Conservation (phyloP, 768 basidiomycete genomes). For the Kwoniella botswanensis region DNA sequence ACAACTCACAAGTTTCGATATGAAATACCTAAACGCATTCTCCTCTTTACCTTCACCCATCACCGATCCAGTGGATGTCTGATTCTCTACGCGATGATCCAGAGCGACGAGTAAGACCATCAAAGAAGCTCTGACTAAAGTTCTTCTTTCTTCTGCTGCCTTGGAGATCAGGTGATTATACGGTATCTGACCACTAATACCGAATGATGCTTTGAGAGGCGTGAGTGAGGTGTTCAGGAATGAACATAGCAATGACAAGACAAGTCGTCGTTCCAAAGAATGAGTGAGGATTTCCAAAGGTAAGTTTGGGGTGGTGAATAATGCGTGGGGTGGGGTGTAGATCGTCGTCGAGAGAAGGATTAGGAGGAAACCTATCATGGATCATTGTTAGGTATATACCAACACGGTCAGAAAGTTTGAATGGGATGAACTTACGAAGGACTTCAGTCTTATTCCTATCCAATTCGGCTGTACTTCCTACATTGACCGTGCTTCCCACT, state of each 20-base stretch:
- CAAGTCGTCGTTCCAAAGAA: constrained; percentile 69
- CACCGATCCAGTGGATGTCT: background rate
- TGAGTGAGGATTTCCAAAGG: constrained; percentile 77
- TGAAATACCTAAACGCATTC: constrained; percentile 89
- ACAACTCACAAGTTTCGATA: constrained; percentile 77
- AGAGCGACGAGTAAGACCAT: constrained; percentile 68
- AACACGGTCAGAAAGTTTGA: too few species aligned
- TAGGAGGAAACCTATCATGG: constrained; percentile 66
- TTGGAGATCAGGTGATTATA: constrained; percentile 88
- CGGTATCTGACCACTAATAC: constrained; percentile 66
- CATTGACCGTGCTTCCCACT: constrained; percentile 81
- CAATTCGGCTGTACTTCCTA: constrained; percentile 66
- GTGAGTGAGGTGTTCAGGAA: constrained; percentile 79
- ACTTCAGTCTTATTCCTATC: constrained; percentile 88
- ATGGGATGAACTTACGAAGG: constrained; percentile 63
- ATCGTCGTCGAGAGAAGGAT: constrained; percentile 89
- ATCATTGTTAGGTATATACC: background rate
- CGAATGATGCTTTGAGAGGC: constrained; percentile 26
- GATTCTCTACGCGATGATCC: constrained; percentile 51
- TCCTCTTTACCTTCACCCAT: constrained; percentile 54
- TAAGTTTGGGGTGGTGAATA: constrained; percentile 71
- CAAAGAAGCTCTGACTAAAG: constrained; percentile 73
- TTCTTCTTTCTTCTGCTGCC: constrained; percentile 77
- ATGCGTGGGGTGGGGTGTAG: constrained; percentile 72
- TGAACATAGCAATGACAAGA: constrained; percentile 91